phyloP scores from a whole-genome alignment of 106 monocot species.

The Amphibolis antarctica region DNA sequence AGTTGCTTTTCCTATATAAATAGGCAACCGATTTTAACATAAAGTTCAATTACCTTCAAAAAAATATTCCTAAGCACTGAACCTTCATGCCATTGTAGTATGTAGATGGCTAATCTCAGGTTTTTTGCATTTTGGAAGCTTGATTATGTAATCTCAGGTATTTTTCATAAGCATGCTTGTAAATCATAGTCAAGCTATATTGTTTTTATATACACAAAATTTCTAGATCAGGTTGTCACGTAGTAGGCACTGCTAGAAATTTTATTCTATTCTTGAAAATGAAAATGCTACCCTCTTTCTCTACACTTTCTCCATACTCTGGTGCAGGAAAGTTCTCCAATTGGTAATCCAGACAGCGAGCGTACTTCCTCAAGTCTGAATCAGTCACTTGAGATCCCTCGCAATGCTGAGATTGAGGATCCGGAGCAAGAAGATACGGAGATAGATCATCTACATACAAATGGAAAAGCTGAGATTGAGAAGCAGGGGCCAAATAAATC shows the following conservation, averaged over 20 bases:
- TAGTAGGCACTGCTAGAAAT: background rate
- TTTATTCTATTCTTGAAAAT: background rate
- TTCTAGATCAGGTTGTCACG: background rate
- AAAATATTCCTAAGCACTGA: no score
- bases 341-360: slow-evolving; percentile 31
- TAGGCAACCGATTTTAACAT: no score
- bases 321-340: slow-evolving; percentile 33
- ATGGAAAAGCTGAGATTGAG: background rate
- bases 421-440: slow-evolving; percentile 15
- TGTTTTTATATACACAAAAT: no score
- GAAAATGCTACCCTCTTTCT: background rate
- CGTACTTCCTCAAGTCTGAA: slow-evolving; percentile 37
- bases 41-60: no score
- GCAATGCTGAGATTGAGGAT: slow-evolving; percentile 29
- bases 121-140: no score
- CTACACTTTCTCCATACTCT: background rate
- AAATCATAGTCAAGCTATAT: no score
- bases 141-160: background rate
- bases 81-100: background rate
- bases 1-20: no score
- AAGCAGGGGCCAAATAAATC: slow-evolving; percentile 8
- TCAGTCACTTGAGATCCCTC: slow-evolving; percentile 28
- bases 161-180: background rate
- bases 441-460: slow-evolving; percentile 14
- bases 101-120: background rate